Percentiles rank a stretch among this genome's conserved stretches.
Evolutionary conservation across 2,329 filamentous ascomycete genomes (phyloP).

Genomic region (Coniochaeta sp.): DNA sequence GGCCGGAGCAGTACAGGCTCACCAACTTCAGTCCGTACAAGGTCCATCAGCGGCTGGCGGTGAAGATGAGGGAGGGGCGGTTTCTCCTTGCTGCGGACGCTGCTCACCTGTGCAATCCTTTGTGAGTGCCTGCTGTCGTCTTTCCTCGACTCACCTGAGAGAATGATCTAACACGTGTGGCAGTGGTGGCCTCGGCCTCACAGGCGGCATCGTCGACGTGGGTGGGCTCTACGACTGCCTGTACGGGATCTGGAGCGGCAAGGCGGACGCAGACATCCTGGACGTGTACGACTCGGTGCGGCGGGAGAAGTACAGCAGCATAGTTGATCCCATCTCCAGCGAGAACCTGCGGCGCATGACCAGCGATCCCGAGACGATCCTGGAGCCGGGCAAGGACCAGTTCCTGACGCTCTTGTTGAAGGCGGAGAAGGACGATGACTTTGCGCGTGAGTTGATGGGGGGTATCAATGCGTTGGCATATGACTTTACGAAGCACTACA

Average conservation of each 20-base stretch:
- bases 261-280: conserved; percentile 28
- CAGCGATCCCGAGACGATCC: conserved; percentile 2
- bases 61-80: neutral
- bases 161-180: neutral
- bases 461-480: neutral
- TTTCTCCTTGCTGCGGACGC: neutral
- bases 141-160: neutral
- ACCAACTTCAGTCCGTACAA: neutral
- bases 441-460: neutral
- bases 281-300: conserved; percentile 32
- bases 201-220: conserved; percentile 39
- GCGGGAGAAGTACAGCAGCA: conserved; percentile 22
- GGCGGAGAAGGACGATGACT: neutral
- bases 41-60: neutral
- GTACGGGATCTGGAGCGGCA: conserved; percentile 26
- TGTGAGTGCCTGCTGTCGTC: neutral
- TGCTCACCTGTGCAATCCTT: neutral
- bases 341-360: conserved; percentile 8
- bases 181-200: conserved; percentile 37
- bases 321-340: conserved; percentile 10
- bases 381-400: neutral
- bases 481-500: neutral
- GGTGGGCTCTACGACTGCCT: conserved; percentile 39
- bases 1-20: neutral
- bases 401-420: neutral